Base-by-base conservation (phyloP, 257 asterid species). In the Marsdenia floribunda region DNA sequence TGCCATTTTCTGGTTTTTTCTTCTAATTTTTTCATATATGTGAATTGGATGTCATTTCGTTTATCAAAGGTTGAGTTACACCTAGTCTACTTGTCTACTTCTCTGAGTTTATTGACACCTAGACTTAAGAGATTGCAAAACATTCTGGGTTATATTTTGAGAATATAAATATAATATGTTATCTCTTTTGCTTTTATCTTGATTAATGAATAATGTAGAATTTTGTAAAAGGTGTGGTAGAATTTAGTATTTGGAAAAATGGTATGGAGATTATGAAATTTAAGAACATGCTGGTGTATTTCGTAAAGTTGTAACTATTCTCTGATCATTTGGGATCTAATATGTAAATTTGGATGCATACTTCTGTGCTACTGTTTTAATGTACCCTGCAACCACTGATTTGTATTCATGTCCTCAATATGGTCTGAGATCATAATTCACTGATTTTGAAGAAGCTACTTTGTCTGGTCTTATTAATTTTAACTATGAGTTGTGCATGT, bases 311-410 rank as follows among this genome's bases (percentile, higher is more conserved):
- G 44, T 38, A 66, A 66, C 18, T 66, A 38, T 10, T 19, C 8
- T 66, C 50, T 38, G 33, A 38, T 66, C 8, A 66, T 38, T 21
- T 19, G 29, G 71, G 21, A 19, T 66, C 71, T 66, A 66, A 66
- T 38, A 66, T 8, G 10, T 66, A 38, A 38, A 66, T 73, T 73
- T 73, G 50, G 47, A 26, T 60, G 70, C 13, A 37, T 38, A 66
- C 52, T 9, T 66, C 9, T 66, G 6, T 64, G 70, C 49, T 35
- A 18, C 70, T 64, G 5, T 19, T 64, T 35, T 64, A 16, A 64
- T 42, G 26, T 63, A 35, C 29, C 21, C 47, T 14, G 46, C 22
- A 5, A 35, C 40, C 4, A 63, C 44, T 33, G 44, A 35, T 64
- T 5, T 64, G 44, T 61, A 61, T 64, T 11, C 35, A 35, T 64